phyloP scores from a whole-genome alignment of 78 protist genomes.

The Protostelium mycophagum region DNA sequence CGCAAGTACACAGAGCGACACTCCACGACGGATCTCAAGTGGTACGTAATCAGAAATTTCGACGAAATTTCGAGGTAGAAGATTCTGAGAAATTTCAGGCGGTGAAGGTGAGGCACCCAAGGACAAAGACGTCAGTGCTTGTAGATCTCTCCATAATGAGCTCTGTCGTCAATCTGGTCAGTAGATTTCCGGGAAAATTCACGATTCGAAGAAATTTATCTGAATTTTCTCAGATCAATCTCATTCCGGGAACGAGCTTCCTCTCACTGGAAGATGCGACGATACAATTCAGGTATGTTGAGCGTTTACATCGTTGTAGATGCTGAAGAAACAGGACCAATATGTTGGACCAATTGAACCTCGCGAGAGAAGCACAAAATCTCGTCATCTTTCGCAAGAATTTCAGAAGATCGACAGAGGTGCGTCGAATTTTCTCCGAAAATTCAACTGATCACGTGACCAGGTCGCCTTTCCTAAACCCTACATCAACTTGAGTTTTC shows the following conservation, averaged over 20 bases:
- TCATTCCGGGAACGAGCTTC: neutral
- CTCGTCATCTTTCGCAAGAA: neutral
- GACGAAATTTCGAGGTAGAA: too few species aligned
- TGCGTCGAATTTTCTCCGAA: too few species aligned
- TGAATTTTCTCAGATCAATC: too few species aligned
- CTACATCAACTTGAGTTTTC: slow-evolving; percentile 10
- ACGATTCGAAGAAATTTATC: neutral
- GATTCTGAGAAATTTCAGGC: too few species aligned
- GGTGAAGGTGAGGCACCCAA: slow-evolving; percentile 60
- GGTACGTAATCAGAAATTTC: too few species aligned
- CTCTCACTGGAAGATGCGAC: neutral
- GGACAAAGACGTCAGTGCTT: neutral
- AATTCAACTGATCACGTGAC: neutral
- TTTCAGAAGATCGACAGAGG: neutral
- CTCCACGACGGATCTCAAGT: slow-evolving; percentile 21
- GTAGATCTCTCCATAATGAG: slow-evolving; percentile 1
- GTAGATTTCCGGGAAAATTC: neutral
- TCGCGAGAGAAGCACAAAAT: neutral
- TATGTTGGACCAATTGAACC: neutral
- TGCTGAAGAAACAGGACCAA: too few species aligned
- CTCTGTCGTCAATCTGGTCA: neutral
- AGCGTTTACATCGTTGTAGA: too few species aligned
- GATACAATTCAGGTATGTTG: neutral
- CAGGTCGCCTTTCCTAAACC: neutral
- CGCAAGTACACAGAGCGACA: slow-evolving; percentile 58